Evolutionary conservation across 2,329 filamentous ascomycete genomes (phyloP).

Genomic region (Cadophora gregata): DNA sequence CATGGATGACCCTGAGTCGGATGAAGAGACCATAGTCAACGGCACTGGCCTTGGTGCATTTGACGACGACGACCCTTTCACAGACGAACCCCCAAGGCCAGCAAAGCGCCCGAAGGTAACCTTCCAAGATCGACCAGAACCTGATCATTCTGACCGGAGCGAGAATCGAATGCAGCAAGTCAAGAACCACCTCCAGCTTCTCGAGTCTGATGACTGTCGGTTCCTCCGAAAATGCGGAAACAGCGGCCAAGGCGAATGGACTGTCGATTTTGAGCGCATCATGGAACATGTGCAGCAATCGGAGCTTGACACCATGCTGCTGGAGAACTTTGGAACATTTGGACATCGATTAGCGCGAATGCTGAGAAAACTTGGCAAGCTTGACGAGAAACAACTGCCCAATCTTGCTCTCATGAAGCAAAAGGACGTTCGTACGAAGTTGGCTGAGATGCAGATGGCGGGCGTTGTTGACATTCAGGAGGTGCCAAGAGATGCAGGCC

Average conservation of each 20-base stretch:
- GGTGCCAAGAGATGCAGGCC: conserved; percentile 85
- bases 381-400: conserved; percentile 92
- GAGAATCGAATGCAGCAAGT: conserved; percentile 61
- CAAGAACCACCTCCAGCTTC: conserved; percentile 74
- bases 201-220: conserved; percentile 70
- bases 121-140: conserved; percentile 53
- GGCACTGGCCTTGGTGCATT: conserved; percentile 18
- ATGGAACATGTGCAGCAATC: conserved; percentile 72
- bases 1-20: conserved; percentile 30
- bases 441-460: conserved; percentile 83
- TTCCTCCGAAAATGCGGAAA: conserved; percentile 73
- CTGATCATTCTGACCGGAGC: conserved; percentile 30
- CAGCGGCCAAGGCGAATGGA: conserved; percentile 75
- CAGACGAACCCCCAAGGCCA: conserved; percentile 34
- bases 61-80: conserved; percentile 35
- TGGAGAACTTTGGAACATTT: conserved; percentile 75
- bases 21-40: conserved; percentile 29
- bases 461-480: conserved; percentile 93
- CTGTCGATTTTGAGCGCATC: conserved; percentile 79
- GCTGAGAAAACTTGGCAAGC: conserved; percentile 82
- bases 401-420: conserved; percentile 83
- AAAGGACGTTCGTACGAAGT: conserved; percentile 81
- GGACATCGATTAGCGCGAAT: conserved; percentile 87
- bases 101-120: conserved; percentile 51
- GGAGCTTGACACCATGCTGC: conserved; percentile 83